These are phyloP conservation scores for Sarocladium oryzae DNA, from an alignment of 2,329 filamentous ascomycete species.

Conservation along the genomic window DNA sequence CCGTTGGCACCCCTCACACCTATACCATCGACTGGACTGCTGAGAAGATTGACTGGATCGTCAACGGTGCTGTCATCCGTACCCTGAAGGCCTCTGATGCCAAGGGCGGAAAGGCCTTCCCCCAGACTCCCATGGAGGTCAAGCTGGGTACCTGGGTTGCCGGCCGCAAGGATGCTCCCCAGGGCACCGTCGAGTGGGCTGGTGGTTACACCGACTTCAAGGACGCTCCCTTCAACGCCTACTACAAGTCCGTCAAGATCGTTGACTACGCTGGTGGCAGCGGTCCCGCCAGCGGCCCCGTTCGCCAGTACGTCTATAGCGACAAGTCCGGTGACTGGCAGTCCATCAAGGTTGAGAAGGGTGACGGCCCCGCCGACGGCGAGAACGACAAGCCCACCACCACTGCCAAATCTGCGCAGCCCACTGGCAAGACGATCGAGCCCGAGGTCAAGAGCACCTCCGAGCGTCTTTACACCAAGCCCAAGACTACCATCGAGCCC, in stretches of 20 bases:
- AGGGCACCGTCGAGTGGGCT: conserved; percentile 67
- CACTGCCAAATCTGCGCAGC: conserved; percentile 1
- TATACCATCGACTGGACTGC: conserved; percentile 65
- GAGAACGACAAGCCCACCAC: conserved; percentile 11
- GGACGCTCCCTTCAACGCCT: conserved; percentile 45
- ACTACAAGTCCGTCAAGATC: conserved; percentile 51
- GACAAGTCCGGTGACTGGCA: conserved; percentile 42
- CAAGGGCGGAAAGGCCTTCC: conserved; percentile 51
- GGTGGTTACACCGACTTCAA: conserved; percentile 55
- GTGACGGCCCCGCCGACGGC: conserved; percentile 21
- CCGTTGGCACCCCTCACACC: conserved; percentile 54
- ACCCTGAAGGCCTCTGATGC: conserved; percentile 55
- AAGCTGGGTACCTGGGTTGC: conserved; percentile 64
- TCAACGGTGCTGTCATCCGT: conserved; percentile 57
- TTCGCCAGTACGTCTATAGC: conserved; percentile 46
- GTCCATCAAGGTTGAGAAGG: conserved; percentile 45
- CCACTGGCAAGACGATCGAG: conserved; percentile 8
- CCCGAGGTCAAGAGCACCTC: conserved; percentile 9
- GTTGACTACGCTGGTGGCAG: conserved; percentile 47
- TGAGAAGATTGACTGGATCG: conserved; percentile 55
- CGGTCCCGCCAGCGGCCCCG: conserved; percentile 29
- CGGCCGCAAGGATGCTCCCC: conserved; percentile 48
- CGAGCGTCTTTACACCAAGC: conserved; percentile 9
- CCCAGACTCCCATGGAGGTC: conserved; percentile 68
- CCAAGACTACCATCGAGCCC: conserved; percentile 11